Evolutionary conservation across 148 eudicot genomes (phyloP), one percentile per base, ranked within the genome.

Genomic region (Polygonum aviculare): DNA sequence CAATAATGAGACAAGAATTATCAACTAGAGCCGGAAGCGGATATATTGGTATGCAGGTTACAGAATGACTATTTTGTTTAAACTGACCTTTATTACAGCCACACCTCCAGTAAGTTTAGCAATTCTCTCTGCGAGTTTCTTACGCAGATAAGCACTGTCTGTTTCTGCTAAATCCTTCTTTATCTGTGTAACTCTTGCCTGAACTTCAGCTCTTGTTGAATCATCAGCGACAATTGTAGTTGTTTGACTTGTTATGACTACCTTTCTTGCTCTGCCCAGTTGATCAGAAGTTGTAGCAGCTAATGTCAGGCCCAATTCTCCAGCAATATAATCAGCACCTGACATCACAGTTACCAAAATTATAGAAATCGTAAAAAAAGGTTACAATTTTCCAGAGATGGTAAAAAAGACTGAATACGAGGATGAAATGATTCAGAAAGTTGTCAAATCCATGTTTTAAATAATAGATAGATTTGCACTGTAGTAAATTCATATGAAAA

Each of bases 71-170:
- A 4, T 15, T 38, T 5, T 67, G 21, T 36, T 36, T 5, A 12
- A 26, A 71, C 88, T 72, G 22, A 92, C 98, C 94, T 90, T 95
- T 72, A 95, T 87, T 60, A 92, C 83, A 71, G 96, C 91, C 76
- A 92, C 96, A 15, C 98, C 98, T 75, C 96, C 96, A 82, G 85
- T 85, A 44, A 95, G 97, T 80, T 88, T 95, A 65, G 98, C 98
- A 41, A 95, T 89, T 80, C 98, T 87, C 82, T 90, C 88, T 5
- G 90, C 78, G 51, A 95, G 96, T 86, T 88, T 90, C 79, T 82
- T 70, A 62, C 86, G 80, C 75, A 90, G 38, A 78, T 77, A 76
- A 79, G 84, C 67, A 75, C 76, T 90, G 75, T 90, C 94, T 69
- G 92, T 82, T 79, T 87, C 90, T 47, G 90, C 86, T 78, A 94